Conservation (phyloP, 2,329 filamentous ascomycete genomes). For the Fusarium falciforme region DNA sequence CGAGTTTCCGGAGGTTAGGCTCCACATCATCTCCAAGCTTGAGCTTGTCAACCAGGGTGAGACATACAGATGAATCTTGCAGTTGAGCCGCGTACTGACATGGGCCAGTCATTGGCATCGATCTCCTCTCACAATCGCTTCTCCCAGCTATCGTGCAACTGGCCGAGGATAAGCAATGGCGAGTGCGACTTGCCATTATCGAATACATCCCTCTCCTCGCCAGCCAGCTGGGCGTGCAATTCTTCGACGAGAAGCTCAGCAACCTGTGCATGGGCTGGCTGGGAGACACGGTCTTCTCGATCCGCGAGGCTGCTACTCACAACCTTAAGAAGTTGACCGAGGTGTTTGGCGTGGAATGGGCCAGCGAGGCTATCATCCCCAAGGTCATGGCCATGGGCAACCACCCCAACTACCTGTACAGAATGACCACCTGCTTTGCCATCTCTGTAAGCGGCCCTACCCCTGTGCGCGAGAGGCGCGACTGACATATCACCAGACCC, state of each 20-base stretch:
- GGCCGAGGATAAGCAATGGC: conserved; percentile 99
- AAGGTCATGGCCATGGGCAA: conserved; percentile 99
- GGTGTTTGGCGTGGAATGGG: conserved; percentile 98
- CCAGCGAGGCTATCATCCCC: conserved; percentile 94
- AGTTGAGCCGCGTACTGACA: conserved; percentile 28
- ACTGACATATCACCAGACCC: conserved; percentile 71
- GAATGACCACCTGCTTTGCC: conserved; percentile 99
- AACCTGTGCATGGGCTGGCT: conserved; percentile 98
- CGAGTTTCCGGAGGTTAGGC: conserved; percentile 95
- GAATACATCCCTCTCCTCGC: conserved; percentile 98
- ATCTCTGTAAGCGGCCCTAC: conserved; percentile 78
- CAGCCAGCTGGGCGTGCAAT: conserved; percentile 93
- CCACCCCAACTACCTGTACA: conserved; percentile 98
- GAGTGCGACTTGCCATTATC: conserved; percentile 96
- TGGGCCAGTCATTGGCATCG: conserved; percentile 91
- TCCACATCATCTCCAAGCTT: conserved; percentile 99
- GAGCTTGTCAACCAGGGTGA: conserved; percentile 96
- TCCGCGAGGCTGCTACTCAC: conserved; percentile 95
- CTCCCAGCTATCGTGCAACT: conserved; percentile 97
- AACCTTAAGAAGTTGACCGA: conserved; percentile 99
- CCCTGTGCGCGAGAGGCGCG: not conserved
- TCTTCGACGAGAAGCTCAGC: conserved; percentile 98
- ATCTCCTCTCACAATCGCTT: conserved; percentile 93
- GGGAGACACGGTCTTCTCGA: conserved; percentile 98
- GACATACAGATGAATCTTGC: conserved; percentile 31